Evolutionary conservation across 2,329 filamentous ascomycete species (phyloP).

Genomic region (Coniella lustricola): DNA sequence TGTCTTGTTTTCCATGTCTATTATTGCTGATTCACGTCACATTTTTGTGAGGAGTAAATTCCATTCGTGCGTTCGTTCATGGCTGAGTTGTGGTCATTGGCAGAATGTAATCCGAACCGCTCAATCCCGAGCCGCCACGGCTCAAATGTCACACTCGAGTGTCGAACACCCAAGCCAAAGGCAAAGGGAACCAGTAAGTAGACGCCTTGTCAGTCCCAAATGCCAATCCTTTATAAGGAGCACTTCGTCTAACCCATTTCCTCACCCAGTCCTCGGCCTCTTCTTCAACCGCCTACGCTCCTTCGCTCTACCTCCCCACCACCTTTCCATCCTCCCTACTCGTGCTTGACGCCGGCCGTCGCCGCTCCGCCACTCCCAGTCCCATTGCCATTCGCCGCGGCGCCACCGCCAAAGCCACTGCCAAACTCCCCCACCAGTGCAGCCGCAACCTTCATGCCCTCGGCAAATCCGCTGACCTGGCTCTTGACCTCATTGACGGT

Average conservation of each 20-base stretch:
- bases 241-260: neutral
- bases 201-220: too few relatives aligned
- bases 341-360: neutral
- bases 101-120: too few relatives aligned
- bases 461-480: constrained; percentile 15
- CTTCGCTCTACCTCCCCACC: neutral
- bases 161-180: too few relatives aligned
- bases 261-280: neutral
- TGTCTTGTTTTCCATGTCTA: too few relatives aligned
- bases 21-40: too few relatives aligned
- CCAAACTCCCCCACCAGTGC: constrained; percentile 9
- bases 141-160: too few relatives aligned
- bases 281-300: neutral
- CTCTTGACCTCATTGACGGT: constrained; percentile 13
- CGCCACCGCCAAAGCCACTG: neutral
- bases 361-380: neutral
- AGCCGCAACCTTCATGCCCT: constrained; percentile 14
- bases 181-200: too few relatives aligned
- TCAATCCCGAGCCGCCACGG: too few relatives aligned
- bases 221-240: neutral
- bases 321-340: neutral
- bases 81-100: too few relatives aligned
- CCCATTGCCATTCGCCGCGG: neutral
- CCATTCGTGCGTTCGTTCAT: too few relatives aligned
- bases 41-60: too few relatives aligned